Percentiles rank a stretch among this genome's conserved stretches.
These are phyloP conservation scores for Magnaporthales sp. DNA, from an alignment of 2,329 filamentous ascomycete species.

Conservation along the genomic window DNA sequence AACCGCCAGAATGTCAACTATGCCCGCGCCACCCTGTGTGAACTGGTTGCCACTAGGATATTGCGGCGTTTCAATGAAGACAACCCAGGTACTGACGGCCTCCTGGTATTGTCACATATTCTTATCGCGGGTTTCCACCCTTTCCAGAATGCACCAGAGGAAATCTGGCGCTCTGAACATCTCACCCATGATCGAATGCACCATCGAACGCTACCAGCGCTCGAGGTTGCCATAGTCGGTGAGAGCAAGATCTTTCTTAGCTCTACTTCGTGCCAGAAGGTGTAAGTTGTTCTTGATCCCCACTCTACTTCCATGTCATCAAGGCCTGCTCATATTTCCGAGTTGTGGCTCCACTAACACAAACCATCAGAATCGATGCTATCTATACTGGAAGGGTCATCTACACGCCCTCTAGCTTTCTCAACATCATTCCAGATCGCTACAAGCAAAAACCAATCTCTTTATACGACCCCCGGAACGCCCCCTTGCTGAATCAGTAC, in stretches of 20 bases:
- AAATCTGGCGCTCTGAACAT: constrained; percentile 52
- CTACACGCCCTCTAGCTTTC: constrained; percentile 61
- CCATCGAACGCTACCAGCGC: constrained; percentile 57
- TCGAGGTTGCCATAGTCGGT: constrained; percentile 64
- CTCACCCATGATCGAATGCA: constrained; percentile 37
- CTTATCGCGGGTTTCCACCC: constrained; percentile 78
- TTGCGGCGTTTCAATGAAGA: constrained; percentile 73
- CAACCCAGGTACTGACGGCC: constrained; percentile 58
- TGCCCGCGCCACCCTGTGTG: constrained; percentile 69
- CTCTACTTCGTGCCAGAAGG: constrained; percentile 58
- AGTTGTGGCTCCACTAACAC: neutral
- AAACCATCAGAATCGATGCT: constrained; percentile 42
- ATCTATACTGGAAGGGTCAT: constrained; percentile 61
- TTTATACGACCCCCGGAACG: constrained; percentile 58
- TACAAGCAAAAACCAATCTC: constrained; percentile 64
- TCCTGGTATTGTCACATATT: constrained; percentile 68
- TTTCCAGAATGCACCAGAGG: constrained; percentile 70
- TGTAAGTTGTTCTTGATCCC: constrained; percentile 19
- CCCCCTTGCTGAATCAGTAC: constrained; percentile 61
- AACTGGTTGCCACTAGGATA: constrained; percentile 71
- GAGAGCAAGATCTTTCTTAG: constrained; percentile 61
- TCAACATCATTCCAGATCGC: constrained; percentile 66
- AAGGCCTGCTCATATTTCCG: neutral
- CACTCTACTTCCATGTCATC: neutral
- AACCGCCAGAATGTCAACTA: constrained; percentile 76